Evolutionary conservation across 2,329 filamentous ascomycete species (phyloP).

Genomic region (Trichoderma sp.): DNA sequence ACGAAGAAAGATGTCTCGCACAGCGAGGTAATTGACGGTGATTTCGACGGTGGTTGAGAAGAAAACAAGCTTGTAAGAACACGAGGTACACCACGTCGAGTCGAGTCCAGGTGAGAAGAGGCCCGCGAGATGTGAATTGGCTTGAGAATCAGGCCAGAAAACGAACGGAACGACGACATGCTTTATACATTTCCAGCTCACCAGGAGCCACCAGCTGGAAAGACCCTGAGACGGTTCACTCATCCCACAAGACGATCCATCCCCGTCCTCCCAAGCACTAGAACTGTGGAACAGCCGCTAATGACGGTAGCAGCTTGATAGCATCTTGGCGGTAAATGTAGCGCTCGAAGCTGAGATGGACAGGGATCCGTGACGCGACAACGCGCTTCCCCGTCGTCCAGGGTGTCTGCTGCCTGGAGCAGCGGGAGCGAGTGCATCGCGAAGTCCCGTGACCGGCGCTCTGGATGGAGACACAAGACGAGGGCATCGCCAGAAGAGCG

Average conservation of each 20-base stretch:
- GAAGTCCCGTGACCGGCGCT: conserved; percentile 23
- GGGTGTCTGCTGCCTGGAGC: conserved; percentile 29
- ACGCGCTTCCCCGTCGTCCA: conserved; percentile 11
- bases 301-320: neutral
- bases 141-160: neutral
- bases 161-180: neutral
- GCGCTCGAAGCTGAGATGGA: conserved; percentile 17
- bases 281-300: conserved; percentile 1
- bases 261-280: neutral
- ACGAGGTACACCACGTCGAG: neutral
- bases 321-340: conserved; percentile 13
- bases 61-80: neutral
- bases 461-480: neutral
- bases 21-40: conserved; percentile 7
- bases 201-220: neutral
- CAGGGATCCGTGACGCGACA: conserved; percentile 12
- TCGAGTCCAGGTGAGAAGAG: neutral
- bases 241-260: neutral
- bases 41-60: neutral
- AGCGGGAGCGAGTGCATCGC: conserved; percentile 1
- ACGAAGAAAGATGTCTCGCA: neutral
- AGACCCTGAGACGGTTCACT: neutral
- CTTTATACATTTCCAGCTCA: conserved; percentile 7
- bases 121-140: neutral
- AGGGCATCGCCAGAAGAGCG: neutral